Conservation (phyloP, 2,329 filamentous ascomycete genomes). For the Dendrostoma leiphaemia region DNA sequence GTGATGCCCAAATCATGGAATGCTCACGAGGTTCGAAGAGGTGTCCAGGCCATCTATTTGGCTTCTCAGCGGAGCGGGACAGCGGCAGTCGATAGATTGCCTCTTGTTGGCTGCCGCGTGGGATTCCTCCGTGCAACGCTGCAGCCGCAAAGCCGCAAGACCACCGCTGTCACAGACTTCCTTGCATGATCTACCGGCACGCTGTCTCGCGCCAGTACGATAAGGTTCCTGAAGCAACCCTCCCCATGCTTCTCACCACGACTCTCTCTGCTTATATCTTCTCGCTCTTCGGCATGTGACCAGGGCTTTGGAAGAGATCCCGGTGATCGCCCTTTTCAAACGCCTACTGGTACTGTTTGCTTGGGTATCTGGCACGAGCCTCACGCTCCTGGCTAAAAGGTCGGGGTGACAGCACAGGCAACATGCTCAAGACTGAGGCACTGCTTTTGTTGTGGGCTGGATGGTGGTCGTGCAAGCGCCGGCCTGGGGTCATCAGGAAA, state of each 20-base stretch:
- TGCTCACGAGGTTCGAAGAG: no score
- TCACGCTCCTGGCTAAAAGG: neutral
- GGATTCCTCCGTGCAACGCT: neutral
- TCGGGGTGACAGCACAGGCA: neutral
- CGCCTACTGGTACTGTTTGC: conserved; percentile 1
- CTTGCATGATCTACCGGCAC: conserved; percentile 13
- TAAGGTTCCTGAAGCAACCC: neutral
- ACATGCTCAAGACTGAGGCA: neutral
- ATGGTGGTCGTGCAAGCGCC: neutral
- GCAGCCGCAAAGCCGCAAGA: neutral
- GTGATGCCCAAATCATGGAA: no score
- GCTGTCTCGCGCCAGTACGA: neutral
- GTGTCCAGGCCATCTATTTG: neutral
- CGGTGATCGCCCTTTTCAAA: conserved; percentile 16
- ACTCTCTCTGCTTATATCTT: neutral
- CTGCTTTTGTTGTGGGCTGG: neutral
- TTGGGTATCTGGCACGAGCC: neutral
- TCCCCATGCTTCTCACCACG: neutral
- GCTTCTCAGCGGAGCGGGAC: neutral
- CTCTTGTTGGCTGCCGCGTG: neutral
- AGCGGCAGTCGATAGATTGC: neutral
- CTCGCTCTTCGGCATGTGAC: neutral
- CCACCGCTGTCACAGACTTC: neutral
- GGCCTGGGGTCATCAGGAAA: neutral
- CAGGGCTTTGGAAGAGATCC: neutral